Evolutionary conservation across 129 eudicot species (phyloP), one percentile per base, ranked within the genome.

Genomic region (Tagetes patula): DNA sequence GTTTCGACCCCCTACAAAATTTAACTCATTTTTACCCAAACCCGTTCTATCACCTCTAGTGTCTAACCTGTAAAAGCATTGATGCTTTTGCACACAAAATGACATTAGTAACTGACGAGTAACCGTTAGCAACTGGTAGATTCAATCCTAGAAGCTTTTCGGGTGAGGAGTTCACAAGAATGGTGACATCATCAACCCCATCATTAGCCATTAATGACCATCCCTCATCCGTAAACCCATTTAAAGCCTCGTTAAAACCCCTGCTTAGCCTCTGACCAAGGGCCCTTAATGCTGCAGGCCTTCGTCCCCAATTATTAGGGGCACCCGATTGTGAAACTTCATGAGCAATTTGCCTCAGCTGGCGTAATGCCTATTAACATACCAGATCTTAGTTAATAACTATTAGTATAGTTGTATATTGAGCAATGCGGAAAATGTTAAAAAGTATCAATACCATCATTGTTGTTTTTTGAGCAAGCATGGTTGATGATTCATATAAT

Each of bases 201-300:
- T 93, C 98, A 74, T 79, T 90, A 36, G 84, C 92, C 78, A 90
- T 84, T 83, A 90, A 65, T 8, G 98, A 85, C 98, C 98, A 93
- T 1, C 98, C 98, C 64, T 93, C 96, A 63, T 86, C 92, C 2
- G 80, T 80, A 69, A 93, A 87, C 37, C 96, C 96, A 65, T 93
- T 93, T 1, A 93, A 82, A n/a, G 98, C 96, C 84, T 93, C 96
- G 2, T 87, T 93, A 70, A 93, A 93, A 45, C 98, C 98, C 76
- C 96, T 83, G 80, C 69, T 76, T 68, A 84, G 65, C 70, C 88
- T 74, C 65, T 77, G 88, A 65, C 89, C 72, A 71, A 85, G 85
- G 20, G 86, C 85, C 47, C 84, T 58, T 50, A 82, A 67, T n/a
- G 83, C 84, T 59, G 84, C 89, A 2, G 89, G 86, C 43, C 81